Evolutionary conservation across 352 stramenopile genomes (phyloP), one percentile per base, ranked within the genome.

Genomic region (Elongisporangium prolatum): DNA sequence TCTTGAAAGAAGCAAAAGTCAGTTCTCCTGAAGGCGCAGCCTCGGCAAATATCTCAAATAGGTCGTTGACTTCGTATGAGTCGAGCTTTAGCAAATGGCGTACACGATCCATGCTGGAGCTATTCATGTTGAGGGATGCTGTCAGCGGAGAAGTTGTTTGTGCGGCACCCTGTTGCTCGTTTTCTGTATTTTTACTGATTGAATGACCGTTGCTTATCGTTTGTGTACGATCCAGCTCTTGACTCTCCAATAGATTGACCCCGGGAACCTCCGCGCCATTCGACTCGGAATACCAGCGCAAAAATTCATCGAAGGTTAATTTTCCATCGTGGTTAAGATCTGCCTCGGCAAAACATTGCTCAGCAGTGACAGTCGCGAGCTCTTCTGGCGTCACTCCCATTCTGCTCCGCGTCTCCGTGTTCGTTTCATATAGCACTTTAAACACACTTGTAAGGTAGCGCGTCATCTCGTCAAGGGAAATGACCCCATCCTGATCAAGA

Each of bases 401-500:
- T 21, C 77, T 82, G 21, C 69, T 64, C 14, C 76, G 60, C 9
- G 78, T 89, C 0, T 75, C 77, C 0, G 83, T 71, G 49, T 74
- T 95, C 4, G 85, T 91, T 56, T 92, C 83, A 58, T 92, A 96
- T 40, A 95, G 58, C 14, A 96, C 80, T 57, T 91, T 92, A 50
- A 96, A 97, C 20, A 97, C 87, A 37, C 79, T 84, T 2, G 74
- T 76, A 14, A 97, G 61, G 57, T 97, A 96, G 20, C 82, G 80
- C 38, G 77, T 73, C 88, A 97, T 96, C 59, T 97, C 88, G n/a
- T 92, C 83, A n/a, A 93, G 48, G 2, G 79, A 87, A 25, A 97
- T 93, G 40, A 83, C 86, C 0, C 86, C 87, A 57, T 96, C 84
- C 21, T 91, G 78, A 60, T 97, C 93, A 10, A 93, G 63, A 64